These are phyloP conservation scores for Leptographium radiaticola DNA, from an alignment of 2,329 filamentous ascomycete genomes.

Conservation along the genomic window DNA sequence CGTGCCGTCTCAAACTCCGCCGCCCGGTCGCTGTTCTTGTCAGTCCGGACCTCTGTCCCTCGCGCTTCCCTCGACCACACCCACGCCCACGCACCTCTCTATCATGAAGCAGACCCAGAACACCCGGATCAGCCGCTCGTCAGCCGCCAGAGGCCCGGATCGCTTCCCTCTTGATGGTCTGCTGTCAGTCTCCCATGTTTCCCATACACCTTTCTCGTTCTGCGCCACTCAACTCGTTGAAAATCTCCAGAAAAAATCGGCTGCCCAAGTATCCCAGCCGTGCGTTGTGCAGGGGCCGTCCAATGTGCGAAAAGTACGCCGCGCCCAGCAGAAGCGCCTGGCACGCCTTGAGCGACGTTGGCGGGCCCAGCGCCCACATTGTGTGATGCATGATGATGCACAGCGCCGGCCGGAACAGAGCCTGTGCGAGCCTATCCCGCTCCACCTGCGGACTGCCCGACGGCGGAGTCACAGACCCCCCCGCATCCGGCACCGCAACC, in stretches of 20 bases:
- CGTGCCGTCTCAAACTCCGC: conserved; percentile 42
- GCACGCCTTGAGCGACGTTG: conserved; percentile 13
- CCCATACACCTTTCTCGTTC: background rate
- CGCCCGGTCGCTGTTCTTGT: conserved; percentile 46
- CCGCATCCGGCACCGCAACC: background rate
- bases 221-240: conserved; percentile 16
- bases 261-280: conserved; percentile 21
- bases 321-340: conserved; percentile 23
- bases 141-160: conserved; percentile 5
- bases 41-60: background rate
- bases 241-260: conserved; percentile 17
- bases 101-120: conserved; percentile 64
- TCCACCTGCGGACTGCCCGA: conserved; percentile 9
- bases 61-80: background rate
- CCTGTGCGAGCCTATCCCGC: conserved; percentile 17
- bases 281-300: conserved; percentile 23
- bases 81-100: conserved; percentile 38
- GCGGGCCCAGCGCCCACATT: conserved; percentile 18
- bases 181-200: background rate
- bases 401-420: conserved; percentile 22
- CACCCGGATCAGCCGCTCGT: conserved; percentile 40
- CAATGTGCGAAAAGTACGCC: conserved; percentile 24
- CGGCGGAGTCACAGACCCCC: background rate
- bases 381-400: conserved; percentile 20
- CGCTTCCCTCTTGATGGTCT: background rate